Evolutionary conservation across 2,329 filamentous ascomycete species (phyloP).

Genomic region (Colletotrichum sp.): DNA sequence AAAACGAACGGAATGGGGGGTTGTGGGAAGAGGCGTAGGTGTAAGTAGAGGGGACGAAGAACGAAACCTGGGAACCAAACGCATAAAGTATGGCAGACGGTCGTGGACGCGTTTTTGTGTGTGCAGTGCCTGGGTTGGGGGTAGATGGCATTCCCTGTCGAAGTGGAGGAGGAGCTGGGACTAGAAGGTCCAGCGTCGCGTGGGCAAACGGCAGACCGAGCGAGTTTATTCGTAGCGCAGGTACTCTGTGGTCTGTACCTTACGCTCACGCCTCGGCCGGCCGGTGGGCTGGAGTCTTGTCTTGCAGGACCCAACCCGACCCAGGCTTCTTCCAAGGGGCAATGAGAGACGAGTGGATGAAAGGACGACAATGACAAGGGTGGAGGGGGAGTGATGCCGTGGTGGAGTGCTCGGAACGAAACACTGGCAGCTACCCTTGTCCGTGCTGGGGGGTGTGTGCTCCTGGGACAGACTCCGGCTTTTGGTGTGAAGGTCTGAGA

Average conservation of each 20-base stretch:
- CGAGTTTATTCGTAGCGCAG: conserved; percentile 19
- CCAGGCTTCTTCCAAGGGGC: not conserved
- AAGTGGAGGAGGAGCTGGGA: conserved; percentile 1
- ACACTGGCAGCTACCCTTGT: conserved; percentile 23
- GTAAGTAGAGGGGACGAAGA: conserved; percentile 17
- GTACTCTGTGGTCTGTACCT: not conserved
- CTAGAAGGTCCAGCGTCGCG: conserved; percentile 13
- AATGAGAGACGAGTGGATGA: conserved; percentile 10
- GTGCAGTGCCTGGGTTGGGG: conserved; percentile 16
- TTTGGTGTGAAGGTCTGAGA: conserved; percentile 1
- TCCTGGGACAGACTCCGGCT: conserved; percentile 9
- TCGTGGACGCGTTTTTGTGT: conserved; percentile 20
- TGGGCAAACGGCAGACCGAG: conserved; percentile 22
- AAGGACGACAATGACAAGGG: conserved; percentile 8
- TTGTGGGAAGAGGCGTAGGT: conserved; percentile 8
- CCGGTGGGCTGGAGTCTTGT: not conserved
- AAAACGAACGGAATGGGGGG: conserved; percentile 14
- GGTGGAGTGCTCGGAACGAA: conserved; percentile 21
- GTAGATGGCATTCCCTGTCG: conserved; percentile 19
- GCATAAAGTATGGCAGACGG: conserved; percentile 20
- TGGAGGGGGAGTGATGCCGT: conserved; percentile 6
- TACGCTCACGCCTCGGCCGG: conserved; percentile 19
- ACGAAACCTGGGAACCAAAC: conserved; percentile 18
- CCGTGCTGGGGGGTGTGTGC: conserved; percentile 19
- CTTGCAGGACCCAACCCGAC: not conserved